Base-by-base conservation (phyloP, 768 basidiomycete genomes). In the Punctularia strigosozonata region DNA sequence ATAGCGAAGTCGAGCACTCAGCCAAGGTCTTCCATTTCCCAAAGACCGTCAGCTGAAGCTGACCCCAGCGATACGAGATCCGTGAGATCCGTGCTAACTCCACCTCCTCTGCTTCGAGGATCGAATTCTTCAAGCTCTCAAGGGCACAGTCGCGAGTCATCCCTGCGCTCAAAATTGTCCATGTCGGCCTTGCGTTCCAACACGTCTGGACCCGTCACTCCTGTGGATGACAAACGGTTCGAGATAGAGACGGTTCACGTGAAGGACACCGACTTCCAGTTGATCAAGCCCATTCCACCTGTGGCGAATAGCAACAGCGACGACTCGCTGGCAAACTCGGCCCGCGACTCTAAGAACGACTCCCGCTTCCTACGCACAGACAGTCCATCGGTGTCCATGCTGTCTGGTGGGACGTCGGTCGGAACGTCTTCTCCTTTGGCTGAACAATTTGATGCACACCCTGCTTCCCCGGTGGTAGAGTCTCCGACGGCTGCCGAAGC, bases 221-320 rank as follows among this genome's bases (percentile, higher is more conserved):
- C 39, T 7, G 49, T 43, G 37, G 58, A 55, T 7, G 65, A 70
- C 4, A 60, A 63, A n/a, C n/a, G n/a, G n/a, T n/a, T n/a, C n/a
- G n/a, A n/a, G n/a, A n/a, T n/a, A 28, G 73, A 81, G 46, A 74
- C 72, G 2, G 66, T 86, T 4, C 84, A 88, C 40, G 79, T 87
- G 6, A 63, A 82, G 51, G 80, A 87, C 51, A 79, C 77, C 66
- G 84, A 87, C 46, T 88, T 89, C 46, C 80, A 86, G 58, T 69
- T 87, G 12, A 66, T 88, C 24, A 65, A 71, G 18, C 85, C 59
- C n/a, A 44, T 80, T 8, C 58, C 71, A 0, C 61, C 61, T 18
- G 46, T 66, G 18, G 24, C 53, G 47, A 60, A 62, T 4, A 61
- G 71, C 23, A 55, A 59, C 8, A 77, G 74, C 48, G 75, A 77